Evolutionary conservation across 768 basidiomycete species (phyloP).

Genomic region (Boletus speciosus): DNA sequence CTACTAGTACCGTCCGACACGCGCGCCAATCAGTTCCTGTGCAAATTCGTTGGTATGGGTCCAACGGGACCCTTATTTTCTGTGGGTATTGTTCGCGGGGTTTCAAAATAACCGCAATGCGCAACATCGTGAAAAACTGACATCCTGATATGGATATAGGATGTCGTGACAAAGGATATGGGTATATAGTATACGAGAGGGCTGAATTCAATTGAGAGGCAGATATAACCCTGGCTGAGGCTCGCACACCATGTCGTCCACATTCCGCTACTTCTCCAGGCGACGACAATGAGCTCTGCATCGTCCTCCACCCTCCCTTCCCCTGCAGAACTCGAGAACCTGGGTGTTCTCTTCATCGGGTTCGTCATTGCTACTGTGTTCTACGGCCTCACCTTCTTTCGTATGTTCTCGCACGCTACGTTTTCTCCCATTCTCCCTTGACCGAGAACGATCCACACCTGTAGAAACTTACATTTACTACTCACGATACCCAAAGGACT

Average conservation of each 20-base stretch:
- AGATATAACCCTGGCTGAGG: conserved; percentile 5
- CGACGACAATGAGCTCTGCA: conserved; percentile 16
- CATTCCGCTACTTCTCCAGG: not conserved
- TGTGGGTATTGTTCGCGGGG: not conserved
- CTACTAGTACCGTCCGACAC: too few species aligned
- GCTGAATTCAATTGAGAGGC: conserved; percentile 1
- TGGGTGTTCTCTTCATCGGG: conserved; percentile 26
- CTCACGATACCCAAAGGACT: conserved; percentile 24
- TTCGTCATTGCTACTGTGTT: conserved; percentile 25
- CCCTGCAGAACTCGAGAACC: conserved; percentile 22
- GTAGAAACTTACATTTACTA: conserved; percentile 31
- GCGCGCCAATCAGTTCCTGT: too few species aligned
- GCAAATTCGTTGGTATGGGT: too few species aligned
- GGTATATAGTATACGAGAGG: not conserved
- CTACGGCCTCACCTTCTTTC: conserved; percentile 35
- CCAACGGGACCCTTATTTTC: not conserved
- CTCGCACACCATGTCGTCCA: not conserved
- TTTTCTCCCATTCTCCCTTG: not conserved
- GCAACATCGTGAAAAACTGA: not conserved
- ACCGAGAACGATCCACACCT: not conserved
- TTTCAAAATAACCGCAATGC: not conserved
- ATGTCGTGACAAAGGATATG: not conserved
- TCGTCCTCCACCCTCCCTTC: conserved; percentile 6
- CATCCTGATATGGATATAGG: conserved; percentile 6
- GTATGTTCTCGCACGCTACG: conserved; percentile 9